Percentiles rank a stretch among this genome's conserved stretches.
phyloP scores from a whole-genome alignment of 2,329 filamentous ascomycete species.

The Thermoascus crustaceus region DNA sequence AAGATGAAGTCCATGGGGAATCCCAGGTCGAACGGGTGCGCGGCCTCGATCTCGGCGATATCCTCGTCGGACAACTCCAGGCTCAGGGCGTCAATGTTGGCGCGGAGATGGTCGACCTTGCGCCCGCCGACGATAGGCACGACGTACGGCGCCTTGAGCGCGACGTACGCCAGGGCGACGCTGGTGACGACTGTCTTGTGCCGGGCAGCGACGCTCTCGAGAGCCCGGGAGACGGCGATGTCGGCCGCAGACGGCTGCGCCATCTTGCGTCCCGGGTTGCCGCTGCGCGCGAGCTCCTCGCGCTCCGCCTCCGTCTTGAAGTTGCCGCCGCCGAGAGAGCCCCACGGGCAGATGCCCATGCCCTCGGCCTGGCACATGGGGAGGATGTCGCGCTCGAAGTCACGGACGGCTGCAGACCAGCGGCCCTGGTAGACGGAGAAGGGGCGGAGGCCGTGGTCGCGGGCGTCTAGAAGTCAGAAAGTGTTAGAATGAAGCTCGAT shows the following conservation, averaged over 20 bases:
- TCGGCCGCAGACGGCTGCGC: conserved; percentile 10
- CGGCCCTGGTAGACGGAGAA: conserved; percentile 63
- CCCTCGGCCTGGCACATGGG: conserved; percentile 56
- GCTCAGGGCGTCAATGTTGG: conserved; percentile 49
- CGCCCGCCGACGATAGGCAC: conserved; percentile 48
- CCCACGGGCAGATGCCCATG: conserved; percentile 53
- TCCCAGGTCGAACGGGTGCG: conserved; percentile 45
- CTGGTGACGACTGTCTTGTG: conserved; percentile 13
- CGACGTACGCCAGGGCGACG: conserved; percentile 44
- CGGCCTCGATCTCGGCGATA: conserved; percentile 47
- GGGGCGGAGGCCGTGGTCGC: conserved; percentile 59
- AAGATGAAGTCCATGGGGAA: conserved; percentile 6
- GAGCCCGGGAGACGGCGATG: conserved; percentile 13
- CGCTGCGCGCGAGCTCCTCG: conserved; percentile 23
- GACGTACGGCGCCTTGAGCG: conserved; percentile 46
- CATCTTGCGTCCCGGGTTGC: conserved; percentile 17
- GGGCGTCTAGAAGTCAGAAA: conserved; percentile 43
- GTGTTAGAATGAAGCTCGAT: neutral
- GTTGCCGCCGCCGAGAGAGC: conserved; percentile 42
- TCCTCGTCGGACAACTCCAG: conserved; percentile 47
- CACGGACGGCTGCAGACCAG: conserved; percentile 54
- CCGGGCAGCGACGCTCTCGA: conserved; percentile 12
- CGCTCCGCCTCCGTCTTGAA: conserved; percentile 36
- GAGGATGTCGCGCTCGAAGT: conserved; percentile 62
- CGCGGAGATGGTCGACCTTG: conserved; percentile 45